Evolutionary conservation across 2,329 filamentous ascomycete species (phyloP), one percentile per base, ranked within the genome.

Genomic region (Verticillium tricorpus): DNA sequence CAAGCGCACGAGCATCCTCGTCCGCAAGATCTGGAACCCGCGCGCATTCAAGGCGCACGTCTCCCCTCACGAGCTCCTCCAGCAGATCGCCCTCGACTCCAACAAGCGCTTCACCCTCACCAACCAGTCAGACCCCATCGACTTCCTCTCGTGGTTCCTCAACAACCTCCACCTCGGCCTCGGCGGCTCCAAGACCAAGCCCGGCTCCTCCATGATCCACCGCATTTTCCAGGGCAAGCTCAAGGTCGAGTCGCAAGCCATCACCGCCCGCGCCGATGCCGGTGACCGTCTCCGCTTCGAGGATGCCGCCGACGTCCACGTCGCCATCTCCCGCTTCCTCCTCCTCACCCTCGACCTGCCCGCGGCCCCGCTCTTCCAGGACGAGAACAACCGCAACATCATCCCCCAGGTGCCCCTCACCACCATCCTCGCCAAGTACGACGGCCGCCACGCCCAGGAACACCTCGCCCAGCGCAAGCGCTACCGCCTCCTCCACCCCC

Each of bases 21-120:
- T 98, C 63, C 90, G 95, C 73, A 99, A 99, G 78, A 92, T 99
- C 67, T 99, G 95, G 95, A 99, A 99, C 73, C 90, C 93, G 2
- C 89, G 91, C 68, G 94, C 95, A 11, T 99, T 99, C 83, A 96
- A 96, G 76, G 89, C 90, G 5, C 95, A 99, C 75, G 95, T 99
- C 59, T 98, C 94, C 11, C 95, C 95, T 0, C 95, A 99, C 80
- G 95, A 99, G 76, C 85, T 99, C 34, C 87, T 99, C 1, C 95
- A 99, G 77, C 94, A 98, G 74, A 91, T 99, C 66, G 91, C 93
- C 1, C 81, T 97, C 52, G 89, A 89, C 57, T 97, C 93, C 35
- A 93, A 89, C 68, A 97, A 97, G 77, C 92, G 91, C 65, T 99
- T 97, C 78, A 95, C 90, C 5, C 82, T 98, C 57, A 96, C 93